A percentile compares a stretch with the other conserved stretches of the same genome.
Evolutionary conservation across 306 rosid species (phyloP).

Genomic region (Rubus idaeus): DNA sequence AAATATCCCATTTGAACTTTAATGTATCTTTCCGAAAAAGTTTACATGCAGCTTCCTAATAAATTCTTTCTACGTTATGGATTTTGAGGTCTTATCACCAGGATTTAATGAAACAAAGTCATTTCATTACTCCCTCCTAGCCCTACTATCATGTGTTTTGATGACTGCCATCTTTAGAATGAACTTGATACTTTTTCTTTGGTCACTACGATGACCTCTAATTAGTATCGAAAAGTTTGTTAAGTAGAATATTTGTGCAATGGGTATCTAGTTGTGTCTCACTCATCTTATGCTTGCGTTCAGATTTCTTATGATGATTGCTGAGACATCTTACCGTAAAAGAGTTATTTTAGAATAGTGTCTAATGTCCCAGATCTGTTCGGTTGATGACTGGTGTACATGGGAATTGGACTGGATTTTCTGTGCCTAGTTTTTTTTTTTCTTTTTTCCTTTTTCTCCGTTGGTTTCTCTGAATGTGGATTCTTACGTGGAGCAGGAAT

Average conservation of each 20-base stretch:
- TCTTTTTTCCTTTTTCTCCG: background rate
- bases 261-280: background rate
- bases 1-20: background rate
- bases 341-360: background rate
- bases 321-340: background rate
- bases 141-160: background rate
- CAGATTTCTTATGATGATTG: background rate
- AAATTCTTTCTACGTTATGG: background rate
- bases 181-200: background rate
- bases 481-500: constrained; percentile 59
- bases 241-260: background rate
- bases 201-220: background rate
- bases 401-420: background rate
- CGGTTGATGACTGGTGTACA: background rate
- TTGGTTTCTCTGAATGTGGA: constrained; percentile 20
- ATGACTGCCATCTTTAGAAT: constrained; percentile 5
- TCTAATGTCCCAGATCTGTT: background rate
- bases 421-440: background rate
- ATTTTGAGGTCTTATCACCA: background rate
- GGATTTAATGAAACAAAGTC: background rate
- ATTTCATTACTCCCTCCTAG: background rate
- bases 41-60: background rate
- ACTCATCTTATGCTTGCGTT: background rate
- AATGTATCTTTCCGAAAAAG: background rate
- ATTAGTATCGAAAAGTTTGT: background rate